Percentiles rank a stretch among this genome's conserved stretches.
These are phyloP conservation scores for Deuterostichococcus epilithicus DNA, from an alignment of 139 green algal genomes.

Conservation along the genomic window DNA sequence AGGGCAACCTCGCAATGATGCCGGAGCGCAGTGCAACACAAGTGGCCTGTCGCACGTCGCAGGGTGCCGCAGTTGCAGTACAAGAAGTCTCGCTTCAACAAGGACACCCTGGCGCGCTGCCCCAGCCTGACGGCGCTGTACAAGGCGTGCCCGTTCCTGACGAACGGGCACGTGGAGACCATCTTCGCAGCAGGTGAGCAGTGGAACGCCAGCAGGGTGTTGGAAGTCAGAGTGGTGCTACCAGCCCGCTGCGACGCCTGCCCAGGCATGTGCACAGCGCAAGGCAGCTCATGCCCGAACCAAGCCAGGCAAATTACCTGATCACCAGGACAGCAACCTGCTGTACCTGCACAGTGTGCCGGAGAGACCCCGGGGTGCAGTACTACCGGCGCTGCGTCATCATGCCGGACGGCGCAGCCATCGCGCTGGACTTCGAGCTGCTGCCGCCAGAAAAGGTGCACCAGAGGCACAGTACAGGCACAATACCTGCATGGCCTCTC, in stretches of 20 bases:
- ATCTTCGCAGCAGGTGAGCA: conserved; percentile 81
- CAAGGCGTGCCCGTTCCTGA: conserved; percentile 1
- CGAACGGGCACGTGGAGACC: conserved; percentile 83
- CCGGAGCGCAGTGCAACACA: too few species aligned
- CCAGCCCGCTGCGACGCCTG: too few species aligned
- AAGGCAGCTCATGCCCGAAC: conserved; percentile 61
- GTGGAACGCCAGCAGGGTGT: conserved; percentile 28
- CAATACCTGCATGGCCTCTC: too few species aligned
- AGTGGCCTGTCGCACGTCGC: too few species aligned
- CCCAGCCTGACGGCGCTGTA: conserved; percentile 32
- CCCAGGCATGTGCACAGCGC: conserved; percentile 58
- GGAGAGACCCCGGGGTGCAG: not conserved
- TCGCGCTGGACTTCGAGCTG: conserved; percentile 4
- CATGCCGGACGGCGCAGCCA: not conserved
- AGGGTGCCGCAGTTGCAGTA: not conserved
- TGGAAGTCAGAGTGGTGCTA: too few species aligned
- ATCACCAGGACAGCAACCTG: conserved; percentile 72
- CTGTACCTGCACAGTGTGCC: conserved; percentile 15
- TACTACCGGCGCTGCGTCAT: not conserved
- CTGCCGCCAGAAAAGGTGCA: not conserved
- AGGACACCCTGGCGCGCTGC: conserved; percentile 27
- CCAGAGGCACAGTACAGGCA: not conserved
- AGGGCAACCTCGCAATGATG: too few species aligned
- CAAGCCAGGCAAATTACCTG: conserved; percentile 75
- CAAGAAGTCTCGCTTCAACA: conserved; percentile 27